phyloP scores from a whole-genome alignment of 1,284 basidiomycete genomes.

The Coriolopsis trogii region DNA sequence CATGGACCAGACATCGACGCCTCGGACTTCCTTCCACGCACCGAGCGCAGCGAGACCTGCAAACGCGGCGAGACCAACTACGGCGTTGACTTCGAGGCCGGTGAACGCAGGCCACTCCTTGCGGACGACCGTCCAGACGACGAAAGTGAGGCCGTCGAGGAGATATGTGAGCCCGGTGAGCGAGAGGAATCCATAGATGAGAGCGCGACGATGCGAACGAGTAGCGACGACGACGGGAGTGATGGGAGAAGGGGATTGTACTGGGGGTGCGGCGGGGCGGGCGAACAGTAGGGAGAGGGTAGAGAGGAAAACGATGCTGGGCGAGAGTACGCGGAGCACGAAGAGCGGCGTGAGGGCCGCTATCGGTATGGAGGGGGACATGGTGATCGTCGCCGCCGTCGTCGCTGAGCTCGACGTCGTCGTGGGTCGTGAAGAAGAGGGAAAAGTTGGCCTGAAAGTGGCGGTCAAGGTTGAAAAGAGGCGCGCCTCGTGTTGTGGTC shows the following conservation, averaged over 20 bases:
- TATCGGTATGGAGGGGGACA: conserved; percentile 14
- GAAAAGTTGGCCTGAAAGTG: no score
- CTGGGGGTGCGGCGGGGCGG: conserved; percentile 45
- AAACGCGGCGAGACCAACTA: conserved; percentile 69
- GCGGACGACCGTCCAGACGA: conserved; percentile 62
- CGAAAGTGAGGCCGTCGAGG: conserved; percentile 77
- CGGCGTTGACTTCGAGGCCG: conserved; percentile 69
- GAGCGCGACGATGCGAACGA: conserved; percentile 67
- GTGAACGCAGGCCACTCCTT: conserved; percentile 65
- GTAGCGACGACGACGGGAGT: conserved; percentile 75
- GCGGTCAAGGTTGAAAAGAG: conserved; percentile 19
- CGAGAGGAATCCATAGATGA: conserved; percentile 71
- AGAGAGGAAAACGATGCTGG: conserved; percentile 60
- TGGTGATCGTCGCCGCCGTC: conserved; percentile 31
- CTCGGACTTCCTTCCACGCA: conserved; percentile 75
- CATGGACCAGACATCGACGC: conserved; percentile 70
- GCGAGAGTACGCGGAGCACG: conserved; percentile 63
- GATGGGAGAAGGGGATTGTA: conserved; percentile 59
- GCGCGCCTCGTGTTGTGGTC: conserved; percentile 27
- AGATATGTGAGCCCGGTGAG: conserved; percentile 83
- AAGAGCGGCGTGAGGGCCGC: conserved; percentile 44
- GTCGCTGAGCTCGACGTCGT: conserved; percentile 35
- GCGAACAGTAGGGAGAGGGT: conserved; percentile 60
- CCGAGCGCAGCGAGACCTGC: conserved; percentile 70
- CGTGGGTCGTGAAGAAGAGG: conserved; percentile 32